Evolutionary conservation across 805 yeast genomes (phyloP).

Genomic region (Candida germanica): DNA sequence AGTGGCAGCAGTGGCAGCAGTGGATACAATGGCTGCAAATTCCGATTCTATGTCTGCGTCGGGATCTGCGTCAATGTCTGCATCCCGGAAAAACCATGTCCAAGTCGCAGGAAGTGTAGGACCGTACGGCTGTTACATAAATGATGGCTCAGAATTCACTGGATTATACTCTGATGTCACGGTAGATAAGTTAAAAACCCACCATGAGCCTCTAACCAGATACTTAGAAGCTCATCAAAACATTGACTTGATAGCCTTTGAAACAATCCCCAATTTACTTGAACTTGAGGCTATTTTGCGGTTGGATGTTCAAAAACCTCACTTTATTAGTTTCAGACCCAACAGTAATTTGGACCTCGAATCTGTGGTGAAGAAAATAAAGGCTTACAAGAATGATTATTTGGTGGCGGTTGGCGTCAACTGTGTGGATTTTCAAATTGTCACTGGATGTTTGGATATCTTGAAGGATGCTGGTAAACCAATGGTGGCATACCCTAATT

Average conservation of each 20-base stretch:
- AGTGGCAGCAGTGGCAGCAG: conserved; percentile 11
- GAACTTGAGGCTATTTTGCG: conserved; percentile 53
- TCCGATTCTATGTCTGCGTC: conserved; percentile 12
- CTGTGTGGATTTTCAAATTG: conserved; percentile 51
- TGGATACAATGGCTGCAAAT: too few species aligned
- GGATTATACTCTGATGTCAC: conserved; percentile 54
- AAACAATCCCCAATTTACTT: conserved; percentile 63
- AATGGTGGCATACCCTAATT: conserved; percentile 67
- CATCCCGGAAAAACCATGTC: not conserved
- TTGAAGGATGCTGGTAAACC: conserved; percentile 25
- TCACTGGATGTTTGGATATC: conserved; percentile 35
- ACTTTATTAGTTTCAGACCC: conserved; percentile 42
- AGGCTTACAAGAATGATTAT: conserved; percentile 11
- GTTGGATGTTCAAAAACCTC: conserved; percentile 32
- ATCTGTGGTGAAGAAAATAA: not conserved
- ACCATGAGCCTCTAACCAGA: conserved; percentile 46
- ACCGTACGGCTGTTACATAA: conserved; percentile 70
- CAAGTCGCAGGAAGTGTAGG: conserved; percentile 61
- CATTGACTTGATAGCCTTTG: conserved; percentile 61
- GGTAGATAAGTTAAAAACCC: conserved; percentile 39
- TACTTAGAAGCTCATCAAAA: conserved; percentile 35
- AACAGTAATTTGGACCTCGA: conserved; percentile 12
- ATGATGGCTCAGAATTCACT: conserved; percentile 69
- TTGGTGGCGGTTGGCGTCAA: conserved; percentile 63
- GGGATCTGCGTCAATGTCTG: not conserved